These are phyloP conservation scores for Cydonia oblonga DNA, from an alignment of 331 rosid species.

Conservation along the genomic window DNA sequence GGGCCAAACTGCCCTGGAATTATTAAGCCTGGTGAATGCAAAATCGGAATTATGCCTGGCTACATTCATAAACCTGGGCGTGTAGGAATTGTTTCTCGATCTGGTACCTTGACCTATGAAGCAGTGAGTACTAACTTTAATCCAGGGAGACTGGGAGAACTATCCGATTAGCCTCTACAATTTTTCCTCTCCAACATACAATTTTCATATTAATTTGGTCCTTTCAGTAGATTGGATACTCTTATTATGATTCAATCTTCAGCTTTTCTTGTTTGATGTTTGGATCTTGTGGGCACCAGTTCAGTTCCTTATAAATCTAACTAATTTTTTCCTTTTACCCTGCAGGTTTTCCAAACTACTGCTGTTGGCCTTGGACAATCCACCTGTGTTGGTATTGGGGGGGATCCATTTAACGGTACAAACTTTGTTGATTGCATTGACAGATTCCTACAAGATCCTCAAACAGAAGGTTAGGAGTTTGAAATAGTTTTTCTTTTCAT, in stretches of 20 bases:
- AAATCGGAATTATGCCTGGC: slow-evolving; percentile 99
- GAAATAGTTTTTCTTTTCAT: background rate
- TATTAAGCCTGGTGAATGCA: slow-evolving; percentile 99
- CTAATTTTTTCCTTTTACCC: background rate
- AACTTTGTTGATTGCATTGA: slow-evolving; percentile 92
- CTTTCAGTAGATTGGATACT: background rate
- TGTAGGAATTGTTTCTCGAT: slow-evolving; percentile 94
- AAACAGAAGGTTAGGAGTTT: slow-evolving; percentile 66
- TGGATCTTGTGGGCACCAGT: background rate
- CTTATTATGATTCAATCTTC: background rate
- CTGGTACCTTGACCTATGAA: slow-evolving; percentile 99
- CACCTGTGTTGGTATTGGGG: slow-evolving; percentile 97
- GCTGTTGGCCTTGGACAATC: slow-evolving; percentile 99
- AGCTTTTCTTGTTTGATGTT: background rate
- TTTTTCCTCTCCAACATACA: background rate
- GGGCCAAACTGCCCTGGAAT: slow-evolving; percentile 99
- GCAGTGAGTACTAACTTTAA: slow-evolving; percentile 56
- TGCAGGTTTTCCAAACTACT: slow-evolving; percentile 95
- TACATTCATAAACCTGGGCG: slow-evolving; percentile 98
- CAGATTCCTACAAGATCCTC: slow-evolving; percentile 77
- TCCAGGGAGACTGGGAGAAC: background rate
- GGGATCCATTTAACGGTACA: slow-evolving; percentile 98
- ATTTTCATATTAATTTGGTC: background rate
- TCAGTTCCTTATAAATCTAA: slow-evolving; percentile 12
- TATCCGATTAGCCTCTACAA: background rate